These are phyloP conservation scores for Pavlovales sp. DNA, from an alignment of 208 protist species.

Conservation along the genomic window DNA sequence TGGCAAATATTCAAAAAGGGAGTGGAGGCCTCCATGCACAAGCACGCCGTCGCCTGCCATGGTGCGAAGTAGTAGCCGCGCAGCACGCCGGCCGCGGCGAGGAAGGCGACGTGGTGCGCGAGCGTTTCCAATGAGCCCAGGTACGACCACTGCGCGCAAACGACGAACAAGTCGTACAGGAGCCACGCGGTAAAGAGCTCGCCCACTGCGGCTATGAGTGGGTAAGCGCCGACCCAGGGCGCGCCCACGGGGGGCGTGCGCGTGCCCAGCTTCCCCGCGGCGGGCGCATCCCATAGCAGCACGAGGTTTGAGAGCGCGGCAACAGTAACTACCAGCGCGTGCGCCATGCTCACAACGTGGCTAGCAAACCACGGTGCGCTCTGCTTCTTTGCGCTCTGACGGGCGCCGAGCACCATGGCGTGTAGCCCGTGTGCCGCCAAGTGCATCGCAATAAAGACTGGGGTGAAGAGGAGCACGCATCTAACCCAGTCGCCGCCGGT, in stretches of 20 bases:
- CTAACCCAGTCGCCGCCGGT: neutral
- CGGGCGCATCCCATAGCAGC: neutral
- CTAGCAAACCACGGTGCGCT: neutral
- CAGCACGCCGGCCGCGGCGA: neutral
- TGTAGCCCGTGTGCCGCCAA: neutral
- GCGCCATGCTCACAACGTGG: neutral
- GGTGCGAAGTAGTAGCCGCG: neutral
- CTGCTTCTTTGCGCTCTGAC: neutral
- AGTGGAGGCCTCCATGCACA: neutral
- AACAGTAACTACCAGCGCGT: neutral
- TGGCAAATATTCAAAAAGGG: neutral
- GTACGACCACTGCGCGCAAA: neutral
- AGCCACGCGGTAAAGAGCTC: neutral
- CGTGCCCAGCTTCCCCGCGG: neutral
- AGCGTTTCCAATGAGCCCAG: neutral
- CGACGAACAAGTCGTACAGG: neutral
- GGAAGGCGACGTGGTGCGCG: neutral
- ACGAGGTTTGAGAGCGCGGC: neutral
- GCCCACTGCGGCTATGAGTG: neutral
- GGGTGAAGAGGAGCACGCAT: neutral
- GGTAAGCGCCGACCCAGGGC: neutral
- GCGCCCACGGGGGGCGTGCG: neutral
- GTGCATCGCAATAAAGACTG: neutral
- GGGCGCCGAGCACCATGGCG: no score
- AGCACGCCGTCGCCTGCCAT: neutral